A percentile compares a stretch with the other conserved stretches of the same genome.
These are phyloP conservation scores for Chrysopogon serrulatus DNA, from an alignment of 176 grass and related monocot species.

Conservation along the genomic window DNA sequence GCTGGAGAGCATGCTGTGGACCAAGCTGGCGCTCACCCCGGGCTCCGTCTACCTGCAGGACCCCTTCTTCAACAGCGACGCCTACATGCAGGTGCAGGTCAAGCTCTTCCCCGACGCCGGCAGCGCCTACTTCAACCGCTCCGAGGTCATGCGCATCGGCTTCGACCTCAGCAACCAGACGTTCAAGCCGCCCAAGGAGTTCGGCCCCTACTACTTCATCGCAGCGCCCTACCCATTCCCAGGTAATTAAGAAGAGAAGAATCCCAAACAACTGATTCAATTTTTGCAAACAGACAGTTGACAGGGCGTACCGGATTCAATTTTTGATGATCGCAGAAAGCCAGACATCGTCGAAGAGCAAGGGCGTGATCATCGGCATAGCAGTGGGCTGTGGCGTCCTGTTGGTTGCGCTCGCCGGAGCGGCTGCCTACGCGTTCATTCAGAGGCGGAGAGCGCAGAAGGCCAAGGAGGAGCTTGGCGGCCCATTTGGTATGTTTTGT, in stretches of 20 bases:
- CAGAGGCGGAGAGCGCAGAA: slow-evolving; percentile 63
- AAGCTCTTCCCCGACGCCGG: slow-evolving; percentile 70
- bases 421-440: slow-evolving; percentile 57
- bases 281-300: no score
- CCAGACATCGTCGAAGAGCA: slow-evolving; percentile 41
- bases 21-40: slow-evolving; percentile 53
- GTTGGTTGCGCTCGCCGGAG: slow-evolving; percentile 53
- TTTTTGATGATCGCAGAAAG: slow-evolving; percentile 4
- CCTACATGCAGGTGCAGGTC: slow-evolving; percentile 66
- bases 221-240: slow-evolving; percentile 70
- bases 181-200: slow-evolving; percentile 70
- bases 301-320: no score
- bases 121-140: slow-evolving; percentile 63
- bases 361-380: slow-evolving; percentile 65
- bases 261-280: no score
- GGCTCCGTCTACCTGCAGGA: slow-evolving; percentile 80
- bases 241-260: slow-evolving; percentile 31
- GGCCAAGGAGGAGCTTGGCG: slow-evolving; percentile 69
- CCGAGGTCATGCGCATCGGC: slow-evolving; percentile 69
- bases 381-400: slow-evolving; percentile 69
- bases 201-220: slow-evolving; percentile 84
- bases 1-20: slow-evolving; percentile 73
- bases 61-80: slow-evolving; percentile 60
- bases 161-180: slow-evolving; percentile 89
- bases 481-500: slow-evolving; percentile 63